Base-by-base conservation (phyloP, 1,139 yeast genomes). In the Scheffersomyces titani region DNA sequence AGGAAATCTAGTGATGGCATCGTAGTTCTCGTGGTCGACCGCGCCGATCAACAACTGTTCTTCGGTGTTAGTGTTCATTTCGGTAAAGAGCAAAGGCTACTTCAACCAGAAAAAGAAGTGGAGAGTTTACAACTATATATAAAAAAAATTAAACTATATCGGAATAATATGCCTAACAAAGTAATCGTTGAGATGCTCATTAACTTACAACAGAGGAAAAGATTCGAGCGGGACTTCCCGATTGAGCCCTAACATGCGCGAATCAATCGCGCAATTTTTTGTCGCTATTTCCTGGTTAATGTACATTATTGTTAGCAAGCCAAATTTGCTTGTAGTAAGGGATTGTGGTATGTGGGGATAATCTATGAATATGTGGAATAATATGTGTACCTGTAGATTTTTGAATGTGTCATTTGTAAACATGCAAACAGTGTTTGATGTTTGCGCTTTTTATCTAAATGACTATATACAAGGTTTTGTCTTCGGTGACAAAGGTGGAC, bases 1-100 rank as follows among this genome's bases (percentile, higher is more conserved):
- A 30, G 64, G 55, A 21, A 57, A 60, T 45, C 64, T 60, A 5
- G 63, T 56, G 6, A 63, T 54, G 46, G 68, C 53, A 44, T 62
- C 66, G 54, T 70, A 70, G 50, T 62, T 58, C 30, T 61, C 65
- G 51, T 57, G 57, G 52, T 71, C 73, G 57, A 63, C 64, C 1
- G 65, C 67, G 6, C 76, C 76, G 2, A 64, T 65, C 50, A 75
- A 67, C 53, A 75, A 65, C 51, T 73, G 68, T 59, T 73, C 77
- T 55, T 72, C 74, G 11, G 70, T 69, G 62, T 70, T 71, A 75
- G 73, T 72, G 19, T n/a, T 55, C 24, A 46, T 30, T 9, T 30
- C 13, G 20, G 44, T 19, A 19, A 44, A 20, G 18, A n/a, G 49
- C n/a, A 18, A 16, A 40, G n/a, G n/a, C 20, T 44, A 44, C 40